These are phyloP conservation scores for Cenchrus fungigraminus DNA, from an alignment of 176 grass and related monocot species.

Conservation along the genomic window DNA sequence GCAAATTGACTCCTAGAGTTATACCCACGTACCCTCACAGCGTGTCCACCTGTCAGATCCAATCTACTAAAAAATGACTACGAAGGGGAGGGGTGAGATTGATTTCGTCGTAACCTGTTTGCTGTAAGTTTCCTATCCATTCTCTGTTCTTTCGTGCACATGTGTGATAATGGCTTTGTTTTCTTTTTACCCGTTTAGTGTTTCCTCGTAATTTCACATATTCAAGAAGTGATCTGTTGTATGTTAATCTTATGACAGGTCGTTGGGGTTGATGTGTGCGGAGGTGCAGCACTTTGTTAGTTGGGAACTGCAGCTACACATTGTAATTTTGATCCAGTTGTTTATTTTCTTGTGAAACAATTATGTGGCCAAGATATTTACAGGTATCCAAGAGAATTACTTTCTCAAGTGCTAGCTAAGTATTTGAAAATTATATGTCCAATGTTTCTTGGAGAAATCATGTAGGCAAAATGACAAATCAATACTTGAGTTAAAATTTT, in stretches of 20 bases:
- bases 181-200: neutral
- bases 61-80: too few relatives aligned
- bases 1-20: too few relatives aligned
- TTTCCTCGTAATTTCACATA: neutral
- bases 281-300: conserved; percentile 54
- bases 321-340: conserved; percentile 67
- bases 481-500: neutral
- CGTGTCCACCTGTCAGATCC: too few relatives aligned
- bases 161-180: too few relatives aligned
- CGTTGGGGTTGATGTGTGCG: conserved; percentile 66
- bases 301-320: conserved; percentile 62
- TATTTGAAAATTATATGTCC: neutral
- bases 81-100: too few relatives aligned
- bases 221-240: neutral
- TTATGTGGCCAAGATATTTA: conserved; percentile 88
- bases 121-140: too few relatives aligned
- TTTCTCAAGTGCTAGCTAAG: neutral
- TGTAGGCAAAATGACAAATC: neutral
- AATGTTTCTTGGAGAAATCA: neutral
- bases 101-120: too few relatives aligned
- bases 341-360: conserved; percentile 25
- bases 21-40: too few relatives aligned
- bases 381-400: conserved; percentile 33
- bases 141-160: too few relatives aligned
- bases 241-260: conserved; percentile 41